Evolutionary conservation across 2,329 filamentous ascomycete genomes (phyloP).

Genomic region (Calonectria montana): DNA sequence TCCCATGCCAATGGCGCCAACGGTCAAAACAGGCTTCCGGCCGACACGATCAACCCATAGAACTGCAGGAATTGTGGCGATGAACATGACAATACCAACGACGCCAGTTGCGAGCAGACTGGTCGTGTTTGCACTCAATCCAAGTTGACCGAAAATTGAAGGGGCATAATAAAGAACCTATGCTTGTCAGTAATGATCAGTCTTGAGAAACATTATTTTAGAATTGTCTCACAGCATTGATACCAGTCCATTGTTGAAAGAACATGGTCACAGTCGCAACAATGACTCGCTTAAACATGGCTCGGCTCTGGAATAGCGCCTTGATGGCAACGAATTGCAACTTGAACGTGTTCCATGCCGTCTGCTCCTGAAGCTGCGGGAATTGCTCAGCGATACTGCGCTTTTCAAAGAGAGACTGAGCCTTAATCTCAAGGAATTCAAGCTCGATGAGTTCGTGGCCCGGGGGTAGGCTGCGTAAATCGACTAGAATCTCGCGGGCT

Average conservation of each 20-base stretch:
- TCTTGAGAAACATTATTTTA: background rate
- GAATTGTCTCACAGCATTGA: slow-evolving; percentile 60
- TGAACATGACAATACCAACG: slow-evolving; percentile 77
- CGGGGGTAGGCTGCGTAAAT: slow-evolving; percentile 69
- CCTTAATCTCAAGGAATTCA: slow-evolving; percentile 87
- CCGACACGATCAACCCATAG: slow-evolving; percentile 74
- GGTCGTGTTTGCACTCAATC: slow-evolving; percentile 61
- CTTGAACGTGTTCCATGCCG: slow-evolving; percentile 72
- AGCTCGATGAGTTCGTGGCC: slow-evolving; percentile 77
- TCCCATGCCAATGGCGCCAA: slow-evolving; percentile 77
- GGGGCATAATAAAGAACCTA: slow-evolving; percentile 74
- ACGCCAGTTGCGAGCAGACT: slow-evolving; percentile 77
- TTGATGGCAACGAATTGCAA: slow-evolving; percentile 76
- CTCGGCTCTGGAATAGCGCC: slow-evolving; percentile 71
- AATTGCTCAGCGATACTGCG: slow-evolving; percentile 74
- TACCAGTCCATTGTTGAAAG: slow-evolving; percentile 62
- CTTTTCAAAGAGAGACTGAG: slow-evolving; percentile 82
- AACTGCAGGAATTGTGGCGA: slow-evolving; percentile 75
- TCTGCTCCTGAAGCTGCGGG: slow-evolving; percentile 71
- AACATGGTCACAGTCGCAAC: slow-evolving; percentile 74
- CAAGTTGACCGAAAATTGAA: slow-evolving; percentile 75
- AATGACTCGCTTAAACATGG: slow-evolving; percentile 75
- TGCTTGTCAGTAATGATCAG: background rate
- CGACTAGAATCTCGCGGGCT: slow-evolving; percentile 71
- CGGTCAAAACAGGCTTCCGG: slow-evolving; percentile 70